Base-by-base conservation (phyloP, 2,329 filamentous ascomycete genomes). In the Chaetothyriales sp. region DNA sequence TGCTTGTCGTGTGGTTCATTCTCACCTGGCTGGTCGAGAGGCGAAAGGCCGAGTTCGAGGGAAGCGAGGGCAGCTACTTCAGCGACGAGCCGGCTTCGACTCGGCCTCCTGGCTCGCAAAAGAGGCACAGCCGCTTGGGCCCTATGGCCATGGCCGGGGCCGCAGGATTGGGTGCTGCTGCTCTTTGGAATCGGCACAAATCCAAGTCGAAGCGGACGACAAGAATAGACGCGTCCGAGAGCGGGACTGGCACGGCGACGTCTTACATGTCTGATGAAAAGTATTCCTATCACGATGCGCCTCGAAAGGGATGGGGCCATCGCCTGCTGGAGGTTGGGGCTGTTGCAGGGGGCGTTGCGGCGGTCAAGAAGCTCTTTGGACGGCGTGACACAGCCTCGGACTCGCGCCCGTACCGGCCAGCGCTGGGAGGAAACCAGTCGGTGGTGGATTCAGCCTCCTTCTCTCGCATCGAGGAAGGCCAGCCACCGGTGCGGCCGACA, bases 1-100 rank as follows among this genome's bases (percentile, higher is more conserved):
- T 95, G 33, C 60, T 95, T 15, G 62, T 89, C 1, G 58, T 81
- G 13, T 95, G 89, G 67, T 94, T 97, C 61, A 73, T 90, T 51
- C 72, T 95, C 33, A 84, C 83, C 58, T 94, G 86, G 67, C 74
- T 79, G 66, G 82, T 70, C 67, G 81, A 69, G 68, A 78, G 63
- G 60, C 76, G 64, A 63, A 78, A 78, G 37, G 43, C 67, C 54
- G 75, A 76, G 58, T 73, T 78, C 43, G 77, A 78, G 60, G 70
- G 77, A 58, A 71, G 76, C 49, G 78, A 77, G 40, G 77, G 78
- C 33, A 77, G 81, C 48, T 81, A 80, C 37, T 67, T 70, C 28
- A 69, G 70, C 4, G 76, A 74, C 15, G 77, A 79, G 5, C 71
- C 73, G 18, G 70, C 73, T 7, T 70, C 72, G 56, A 71, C 71